These are phyloP conservation scores for Aspergillus diversus DNA, from an alignment of 495 filamentous ascomycete species.

Conservation along the genomic window DNA sequence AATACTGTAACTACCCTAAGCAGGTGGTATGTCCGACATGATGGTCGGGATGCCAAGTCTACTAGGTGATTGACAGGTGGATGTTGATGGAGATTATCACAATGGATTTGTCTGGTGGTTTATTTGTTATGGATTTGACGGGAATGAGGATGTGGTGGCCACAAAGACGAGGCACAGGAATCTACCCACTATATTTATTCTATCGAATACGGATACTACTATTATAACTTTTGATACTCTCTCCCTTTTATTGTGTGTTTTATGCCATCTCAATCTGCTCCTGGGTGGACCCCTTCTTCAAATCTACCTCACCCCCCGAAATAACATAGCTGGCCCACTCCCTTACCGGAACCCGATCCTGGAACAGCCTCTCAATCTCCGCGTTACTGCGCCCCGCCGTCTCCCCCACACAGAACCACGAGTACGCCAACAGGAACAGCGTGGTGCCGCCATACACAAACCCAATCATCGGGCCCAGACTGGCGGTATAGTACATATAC, in stretches of 20 bases:
- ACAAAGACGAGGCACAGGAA: no score
- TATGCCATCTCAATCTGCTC: slow-evolving; percentile 30
- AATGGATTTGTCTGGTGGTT: no score
- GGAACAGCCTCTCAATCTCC: slow-evolving; percentile 39
- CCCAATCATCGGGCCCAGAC: slow-evolving; percentile 41
- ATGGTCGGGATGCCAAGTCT: no score
- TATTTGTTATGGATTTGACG: no score
- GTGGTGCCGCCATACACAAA: slow-evolving; percentile 42
- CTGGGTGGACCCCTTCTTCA: slow-evolving; percentile 15
- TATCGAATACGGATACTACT: no score
- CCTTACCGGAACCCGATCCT: slow-evolving; percentile 29
- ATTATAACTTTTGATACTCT: no score
- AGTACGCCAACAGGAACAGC: slow-evolving; percentile 34
- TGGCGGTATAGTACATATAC: slow-evolving; percentile 41
- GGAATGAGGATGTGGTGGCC: no score
- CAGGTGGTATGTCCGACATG: no score
- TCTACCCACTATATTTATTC: no score
- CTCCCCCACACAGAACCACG: slow-evolving; percentile 48
- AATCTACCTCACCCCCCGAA: slow-evolving; percentile 6
- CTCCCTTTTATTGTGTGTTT: slow-evolving; percentile 4
- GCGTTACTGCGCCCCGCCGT: slow-evolving; percentile 33
- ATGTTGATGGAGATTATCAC: no score
- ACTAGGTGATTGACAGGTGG: no score
- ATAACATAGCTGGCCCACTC: slow-evolving; percentile 31
- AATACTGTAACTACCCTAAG: no score